Evolutionary conservation across 352 stramenopile genomes (phyloP).

Genomic region (Phytophthora aleatoria): DNA sequence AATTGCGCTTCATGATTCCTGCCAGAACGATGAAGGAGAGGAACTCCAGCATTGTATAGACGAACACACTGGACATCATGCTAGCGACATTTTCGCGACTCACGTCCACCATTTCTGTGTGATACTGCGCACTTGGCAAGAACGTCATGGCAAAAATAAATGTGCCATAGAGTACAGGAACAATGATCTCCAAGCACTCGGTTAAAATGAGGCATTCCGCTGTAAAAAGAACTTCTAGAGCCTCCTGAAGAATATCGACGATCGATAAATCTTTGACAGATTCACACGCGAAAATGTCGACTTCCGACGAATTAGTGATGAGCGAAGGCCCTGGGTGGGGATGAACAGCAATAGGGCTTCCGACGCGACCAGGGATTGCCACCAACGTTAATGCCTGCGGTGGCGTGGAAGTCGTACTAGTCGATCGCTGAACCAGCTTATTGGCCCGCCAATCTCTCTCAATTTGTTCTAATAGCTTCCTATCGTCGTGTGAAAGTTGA

Average conservation of each 20-base stretch:
- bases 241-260: not conserved
- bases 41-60: not conserved
- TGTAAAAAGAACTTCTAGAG: not conserved
- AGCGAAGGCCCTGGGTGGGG: not conserved
- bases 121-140: not conserved
- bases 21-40: not conserved
- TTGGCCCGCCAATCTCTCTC: not conserved
- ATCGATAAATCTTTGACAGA: not conserved
- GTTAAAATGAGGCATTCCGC: not conserved
- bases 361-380: not conserved
- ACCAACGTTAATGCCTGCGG: not conserved
- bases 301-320: not conserved
- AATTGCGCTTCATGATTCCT: not conserved
- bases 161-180: not conserved
- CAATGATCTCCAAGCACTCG: not conserved
- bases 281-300: not conserved
- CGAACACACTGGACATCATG: not conserved
- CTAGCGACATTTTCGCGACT: not conserved
- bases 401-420: not conserved
- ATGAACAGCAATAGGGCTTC: slow-evolving; percentile 1
- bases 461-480: not conserved
- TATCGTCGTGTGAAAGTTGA: not conserved
- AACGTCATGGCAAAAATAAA: not conserved
- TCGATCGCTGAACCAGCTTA: not conserved
- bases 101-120: not conserved